phyloP scores from a whole-genome alignment of 2,329 filamentous ascomycete genomes.

The Calonectria hawksworthii region DNA sequence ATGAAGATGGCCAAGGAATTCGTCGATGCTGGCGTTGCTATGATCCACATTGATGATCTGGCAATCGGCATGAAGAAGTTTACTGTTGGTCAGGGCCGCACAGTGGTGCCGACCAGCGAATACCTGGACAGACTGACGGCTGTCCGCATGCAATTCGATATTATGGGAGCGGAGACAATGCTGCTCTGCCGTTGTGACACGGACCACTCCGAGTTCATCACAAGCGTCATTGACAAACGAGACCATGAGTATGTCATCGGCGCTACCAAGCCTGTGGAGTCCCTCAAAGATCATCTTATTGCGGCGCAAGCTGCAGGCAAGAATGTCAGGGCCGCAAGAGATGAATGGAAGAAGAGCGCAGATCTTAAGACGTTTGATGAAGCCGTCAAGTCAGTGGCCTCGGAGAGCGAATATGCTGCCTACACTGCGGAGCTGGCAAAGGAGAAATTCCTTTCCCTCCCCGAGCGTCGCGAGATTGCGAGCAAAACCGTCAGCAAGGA shows the following conservation, averaged over 20 bases:
- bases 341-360: conserved; percentile 50
- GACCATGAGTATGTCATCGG: conserved; percentile 57
- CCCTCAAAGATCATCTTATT: background rate
- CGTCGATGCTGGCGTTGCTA: conserved; percentile 58
- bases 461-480: conserved; percentile 35
- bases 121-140: conserved; percentile 53
- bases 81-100: conserved; percentile 56
- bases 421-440: conserved; percentile 35
- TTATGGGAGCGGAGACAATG: conserved; percentile 56
- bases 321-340: conserved; percentile 43
- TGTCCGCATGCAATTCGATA: conserved; percentile 55
- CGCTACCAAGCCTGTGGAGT: conserved; percentile 48
- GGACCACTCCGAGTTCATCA: conserved; percentile 56
- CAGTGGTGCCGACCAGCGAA: conserved; percentile 56
- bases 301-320: conserved; percentile 40
- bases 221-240: conserved; percentile 51
- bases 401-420: conserved; percentile 42
- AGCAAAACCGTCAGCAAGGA: conserved; percentile 40
- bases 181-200: conserved; percentile 55
- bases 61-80: conserved; percentile 61
- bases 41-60: conserved; percentile 59
- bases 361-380: conserved; percentile 52
- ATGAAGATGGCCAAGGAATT: conserved; percentile 58
- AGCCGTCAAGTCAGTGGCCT: conserved; percentile 47
- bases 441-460: conserved; percentile 28